phyloP scores from a whole-genome alignment of 140 eudicot genomes.

The Ambrosia hybrid region DNA sequence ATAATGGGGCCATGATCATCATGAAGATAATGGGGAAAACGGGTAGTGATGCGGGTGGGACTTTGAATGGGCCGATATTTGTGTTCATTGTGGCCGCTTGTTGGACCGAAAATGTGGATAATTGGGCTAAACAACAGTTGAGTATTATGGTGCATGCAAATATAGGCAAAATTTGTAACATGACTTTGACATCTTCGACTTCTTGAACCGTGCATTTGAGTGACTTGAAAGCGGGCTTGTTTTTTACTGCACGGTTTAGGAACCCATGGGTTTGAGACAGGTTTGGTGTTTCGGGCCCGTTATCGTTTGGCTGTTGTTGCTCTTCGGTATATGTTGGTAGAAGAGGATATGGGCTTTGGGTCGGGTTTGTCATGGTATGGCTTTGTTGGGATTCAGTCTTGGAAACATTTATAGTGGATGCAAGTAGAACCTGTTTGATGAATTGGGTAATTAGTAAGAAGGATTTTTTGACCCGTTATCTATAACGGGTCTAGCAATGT shows the following conservation, averaged over 20 bases:
- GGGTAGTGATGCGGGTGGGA: conserved; percentile 72
- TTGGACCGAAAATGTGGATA: conserved; percentile 56
- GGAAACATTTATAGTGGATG: conserved; percentile 46
- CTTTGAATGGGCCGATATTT: conserved; percentile 37
- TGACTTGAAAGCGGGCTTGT: conserved; percentile 26
- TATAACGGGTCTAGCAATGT: too few relatives aligned
- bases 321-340: conserved; percentile 22
- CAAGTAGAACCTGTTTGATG: conserved; percentile 56
- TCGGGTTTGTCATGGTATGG: conserved; percentile 35
- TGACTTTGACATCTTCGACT: conserved; percentile 64
- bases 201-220: conserved; percentile 55
- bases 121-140: conserved; percentile 64
- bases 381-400: conserved; percentile 35
- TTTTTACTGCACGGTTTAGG: conserved; percentile 49
- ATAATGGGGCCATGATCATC: conserved; percentile 51
- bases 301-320: not conserved
- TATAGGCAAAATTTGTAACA: conserved; percentile 55
- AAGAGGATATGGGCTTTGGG: conserved; percentile 50
- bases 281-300: not conserved
- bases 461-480: not conserved
- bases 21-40: conserved; percentile 52
- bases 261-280: conserved; percentile 34
- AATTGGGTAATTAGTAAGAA: not conserved
- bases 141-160: conserved; percentile 53
- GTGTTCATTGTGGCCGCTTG: conserved; percentile 69